Conservation (phyloP, 352 stramenopile genomes). For the Phytophthora rubi region DNA sequence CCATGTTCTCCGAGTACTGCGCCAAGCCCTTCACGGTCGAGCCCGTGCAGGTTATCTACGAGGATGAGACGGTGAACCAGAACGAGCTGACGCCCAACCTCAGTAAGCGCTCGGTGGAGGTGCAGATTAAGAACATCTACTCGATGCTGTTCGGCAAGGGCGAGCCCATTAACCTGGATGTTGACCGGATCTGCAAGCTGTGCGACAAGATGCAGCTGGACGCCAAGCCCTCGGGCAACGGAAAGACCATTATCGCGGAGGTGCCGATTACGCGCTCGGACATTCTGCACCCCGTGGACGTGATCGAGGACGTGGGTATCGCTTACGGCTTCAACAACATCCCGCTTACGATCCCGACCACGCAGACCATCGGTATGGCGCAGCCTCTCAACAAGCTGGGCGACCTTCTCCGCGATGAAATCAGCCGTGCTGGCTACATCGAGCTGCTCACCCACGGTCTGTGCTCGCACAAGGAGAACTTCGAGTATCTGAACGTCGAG, state of each 20-base stretch:
- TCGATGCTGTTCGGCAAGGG: constrained; percentile 89
- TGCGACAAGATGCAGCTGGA: constrained; percentile 99
- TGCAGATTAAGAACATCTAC: constrained; percentile 87
- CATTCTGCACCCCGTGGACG: constrained; percentile 99
- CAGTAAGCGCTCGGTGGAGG: constrained; percentile 87
- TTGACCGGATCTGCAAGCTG: constrained; percentile 91
- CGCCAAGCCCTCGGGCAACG: constrained; percentile 68
- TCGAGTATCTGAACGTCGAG: constrained; percentile 91
- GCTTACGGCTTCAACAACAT: constrained; percentile 99
- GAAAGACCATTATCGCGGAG: constrained; percentile 88
- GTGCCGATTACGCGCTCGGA: constrained; percentile 98
- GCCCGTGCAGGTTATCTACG: constrained; percentile 97
- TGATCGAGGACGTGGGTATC: constrained; percentile 99
- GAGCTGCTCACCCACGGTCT: constrained; percentile 98
- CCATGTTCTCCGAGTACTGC: constrained; percentile 99
- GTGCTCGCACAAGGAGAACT: constrained; percentile 98
- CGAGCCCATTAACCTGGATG: constrained; percentile 80
- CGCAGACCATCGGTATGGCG: constrained; percentile 95
- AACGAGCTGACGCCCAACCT: constrained; percentile 94
- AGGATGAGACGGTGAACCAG: constrained; percentile 74
- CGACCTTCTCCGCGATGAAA: constrained; percentile 98
- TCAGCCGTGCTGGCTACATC: constrained; percentile 97
- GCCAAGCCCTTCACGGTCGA: constrained; percentile 96
- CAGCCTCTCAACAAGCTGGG: constrained; percentile 98
- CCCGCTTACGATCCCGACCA: constrained; percentile 93